These are phyloP conservation scores for Closterium sp. DNA, from an alignment of 139 green algal species.

Conservation along the genomic window DNA sequence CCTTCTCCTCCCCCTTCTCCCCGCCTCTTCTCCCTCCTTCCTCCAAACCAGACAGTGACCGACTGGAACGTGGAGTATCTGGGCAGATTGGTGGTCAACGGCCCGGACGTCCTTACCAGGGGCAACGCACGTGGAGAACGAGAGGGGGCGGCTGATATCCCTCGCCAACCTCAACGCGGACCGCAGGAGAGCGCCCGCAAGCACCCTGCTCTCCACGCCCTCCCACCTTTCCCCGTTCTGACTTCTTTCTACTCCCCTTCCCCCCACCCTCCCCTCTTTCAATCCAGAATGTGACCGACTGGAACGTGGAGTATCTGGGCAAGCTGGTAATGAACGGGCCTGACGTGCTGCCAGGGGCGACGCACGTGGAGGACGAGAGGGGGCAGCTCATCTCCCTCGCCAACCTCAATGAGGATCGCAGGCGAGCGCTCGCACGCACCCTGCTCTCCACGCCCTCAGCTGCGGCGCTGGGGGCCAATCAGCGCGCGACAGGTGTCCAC, in stretches of 20 bases:
- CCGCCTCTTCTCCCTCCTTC: too few relatives aligned
- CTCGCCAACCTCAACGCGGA: too few relatives aligned
- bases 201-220: background rate
- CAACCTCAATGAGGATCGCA: conserved; percentile 52
- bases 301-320: conserved; percentile 81
- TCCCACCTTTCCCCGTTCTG: too few relatives aligned
- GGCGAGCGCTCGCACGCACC: conserved; percentile 76
- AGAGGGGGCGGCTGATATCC: too few relatives aligned
- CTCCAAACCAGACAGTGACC: conserved; percentile 64
- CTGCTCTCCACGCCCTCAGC: conserved; percentile 62
- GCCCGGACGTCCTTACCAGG: too few relatives aligned
- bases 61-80: conserved; percentile 82
- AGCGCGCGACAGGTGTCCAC: background rate
- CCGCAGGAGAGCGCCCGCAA: too few relatives aligned
- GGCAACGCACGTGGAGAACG: too few relatives aligned
- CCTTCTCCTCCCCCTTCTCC: too few relatives aligned
- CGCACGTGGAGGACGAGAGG: conserved; percentile 86
- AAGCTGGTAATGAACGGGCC: conserved; percentile 74
- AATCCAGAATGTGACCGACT: conserved; percentile 72
- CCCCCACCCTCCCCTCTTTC: too few relatives aligned
- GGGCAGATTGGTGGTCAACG: conserved; percentile 68
- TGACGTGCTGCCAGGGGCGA: conserved; percentile 77
- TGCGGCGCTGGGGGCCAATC: background rate
- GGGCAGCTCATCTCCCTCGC: conserved; percentile 71
- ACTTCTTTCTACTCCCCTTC: too few relatives aligned